Base-by-base conservation (phyloP, 306 rosid genomes). In the Vachellia collinsii region DNA sequence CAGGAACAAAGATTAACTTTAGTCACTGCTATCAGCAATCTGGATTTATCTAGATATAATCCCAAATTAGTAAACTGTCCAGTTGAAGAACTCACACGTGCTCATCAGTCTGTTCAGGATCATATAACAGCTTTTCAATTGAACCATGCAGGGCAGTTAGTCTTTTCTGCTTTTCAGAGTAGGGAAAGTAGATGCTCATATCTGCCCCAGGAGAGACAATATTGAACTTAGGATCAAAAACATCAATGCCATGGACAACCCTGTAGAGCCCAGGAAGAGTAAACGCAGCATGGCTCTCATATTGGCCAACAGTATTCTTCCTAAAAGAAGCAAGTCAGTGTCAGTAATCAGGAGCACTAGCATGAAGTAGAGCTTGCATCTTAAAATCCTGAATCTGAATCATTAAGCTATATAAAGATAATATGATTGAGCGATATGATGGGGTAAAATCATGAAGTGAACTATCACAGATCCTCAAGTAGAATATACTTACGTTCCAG, bases 221-320 rank as follows among this genome's bases (percentile, higher is more conserved):
- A 70, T 70, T 70, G 75, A 70, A 70, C 97, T 95, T 95, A 73
- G 99, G 97, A 86, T 95, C 99, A 83, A 95, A 93, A 78, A 93
- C 98, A 89, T 95, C 88, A 85, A 95, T 90, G 68, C 99, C 99
- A 54, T 95, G 97, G 77, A 95, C 98, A 75, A 95, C 99, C 83
- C 96, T 89, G 37, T 93, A 95, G 13, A 90, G 91, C 71, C 96
- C 94, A 16, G 98, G 98, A 83, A 95, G 97, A 75, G 98, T 95
- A 83, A 93, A 95, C 56, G 92, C 86, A 59, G 86, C 44, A 58
- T 70, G 75, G 42, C 75, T 70, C 75, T 70, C 75, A 68, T 88
- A 91, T 77, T 91, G 94, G 66, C 98, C 99, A 69, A 95, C 88
- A 20, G 98, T 95, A 82, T 91, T 90, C 78, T 87, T 93, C 88